Evolutionary conservation across 1,284 basidiomycete genomes (phyloP), one percentile per base, ranked within the genome.

Genomic region (Xanthoconium separans): DNA sequence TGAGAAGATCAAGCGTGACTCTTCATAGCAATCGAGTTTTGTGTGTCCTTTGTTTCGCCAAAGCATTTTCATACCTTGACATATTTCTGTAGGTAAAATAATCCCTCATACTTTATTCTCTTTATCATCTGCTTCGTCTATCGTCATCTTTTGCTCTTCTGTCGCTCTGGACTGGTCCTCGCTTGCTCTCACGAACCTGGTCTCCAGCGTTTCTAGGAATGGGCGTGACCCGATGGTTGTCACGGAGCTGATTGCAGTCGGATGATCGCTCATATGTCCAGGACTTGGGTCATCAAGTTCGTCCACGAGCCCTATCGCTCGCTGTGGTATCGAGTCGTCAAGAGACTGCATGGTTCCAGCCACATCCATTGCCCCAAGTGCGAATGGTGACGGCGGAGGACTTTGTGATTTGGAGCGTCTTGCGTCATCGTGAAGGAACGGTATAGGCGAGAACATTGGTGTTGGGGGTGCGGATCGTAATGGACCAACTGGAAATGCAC

Each of bases 361-460:
- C 3, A 62, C 60, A 27, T 65, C 70, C 27, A 68, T 66, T 34
- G 75, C 65, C 9, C 74, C 73, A 29, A 89, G 75, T 22, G 77
- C 71, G 22, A 90, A 71, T 15, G 87, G 89, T 24, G 87, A 89
- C 34, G 87, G 85, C 30, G 86, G 86, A 12, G 89, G 88, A 62
- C 86, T 90, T 49, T 78, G 83, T 40, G 87, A 88, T 65, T 81
- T 84, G 20, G 87, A 89, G 48, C 84, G 80, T 55, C 89, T 79
- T 20, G 84, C 87, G 67, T 89, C 89, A 53, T 84, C 82, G 63
- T 91, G 87, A 24, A 91, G 73, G 77, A 93, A 93, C 6, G 90
- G 83, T 58, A 93, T 91, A 2, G 91, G 90, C 2, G 87, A 90
- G 73, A 92, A 93, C 50, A 92, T 75, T 3, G 91, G 90, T 15